phyloP scores from a whole-genome alignment of 805 yeast species.

The Candida ficus region DNA sequence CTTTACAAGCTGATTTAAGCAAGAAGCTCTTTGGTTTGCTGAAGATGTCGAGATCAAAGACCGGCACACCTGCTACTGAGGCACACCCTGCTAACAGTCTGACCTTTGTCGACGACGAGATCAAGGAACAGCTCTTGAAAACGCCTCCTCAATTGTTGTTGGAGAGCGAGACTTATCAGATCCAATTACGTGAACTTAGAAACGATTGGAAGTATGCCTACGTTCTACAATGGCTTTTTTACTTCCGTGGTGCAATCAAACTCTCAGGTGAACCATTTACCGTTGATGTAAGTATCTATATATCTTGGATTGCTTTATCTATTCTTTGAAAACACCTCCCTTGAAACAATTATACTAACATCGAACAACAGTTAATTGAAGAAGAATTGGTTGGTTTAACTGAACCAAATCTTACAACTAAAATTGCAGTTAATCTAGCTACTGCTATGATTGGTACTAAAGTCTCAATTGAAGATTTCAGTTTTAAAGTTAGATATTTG shows the following conservation, averaged over 20 bases:
- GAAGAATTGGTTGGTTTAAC: slow-evolving; percentile 49
- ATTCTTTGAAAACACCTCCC: slow-evolving; percentile 11
- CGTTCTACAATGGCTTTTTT: slow-evolving; percentile 51
- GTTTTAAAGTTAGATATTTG: slow-evolving; percentile 22
- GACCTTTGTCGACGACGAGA: slow-evolving; percentile 28
- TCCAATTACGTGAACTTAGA: slow-evolving; percentile 29
- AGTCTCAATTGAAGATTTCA: slow-evolving; percentile 21
- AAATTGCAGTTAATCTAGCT: slow-evolving; percentile 30
- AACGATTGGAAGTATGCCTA: slow-evolving; percentile 33
- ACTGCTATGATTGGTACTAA: slow-evolving; percentile 20
- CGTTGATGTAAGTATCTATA: slow-evolving; percentile 34
- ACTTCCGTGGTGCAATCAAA: slow-evolving; percentile 46
- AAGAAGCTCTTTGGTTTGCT: not conserved
- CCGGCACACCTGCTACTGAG: slow-evolving; percentile 15
- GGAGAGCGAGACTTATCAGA: slow-evolving; percentile 32
- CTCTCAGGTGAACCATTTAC: slow-evolving; percentile 50
- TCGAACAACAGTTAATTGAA: slow-evolving; percentile 32
- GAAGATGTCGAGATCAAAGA: slow-evolving; percentile 19
- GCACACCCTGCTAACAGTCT: slow-evolving; percentile 26
- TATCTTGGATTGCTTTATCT: too few species aligned
- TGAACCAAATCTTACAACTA: slow-evolving; percentile 38
- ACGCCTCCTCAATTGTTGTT: slow-evolving; percentile 35
- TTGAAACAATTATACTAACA: slow-evolving; percentile 7
- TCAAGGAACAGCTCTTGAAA: slow-evolving; percentile 29
- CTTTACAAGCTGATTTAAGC: too few species aligned